These are phyloP conservation scores for Fusarium heterosporum DNA, from an alignment of 2,329 filamentous ascomycete species.

Conservation along the genomic window DNA sequence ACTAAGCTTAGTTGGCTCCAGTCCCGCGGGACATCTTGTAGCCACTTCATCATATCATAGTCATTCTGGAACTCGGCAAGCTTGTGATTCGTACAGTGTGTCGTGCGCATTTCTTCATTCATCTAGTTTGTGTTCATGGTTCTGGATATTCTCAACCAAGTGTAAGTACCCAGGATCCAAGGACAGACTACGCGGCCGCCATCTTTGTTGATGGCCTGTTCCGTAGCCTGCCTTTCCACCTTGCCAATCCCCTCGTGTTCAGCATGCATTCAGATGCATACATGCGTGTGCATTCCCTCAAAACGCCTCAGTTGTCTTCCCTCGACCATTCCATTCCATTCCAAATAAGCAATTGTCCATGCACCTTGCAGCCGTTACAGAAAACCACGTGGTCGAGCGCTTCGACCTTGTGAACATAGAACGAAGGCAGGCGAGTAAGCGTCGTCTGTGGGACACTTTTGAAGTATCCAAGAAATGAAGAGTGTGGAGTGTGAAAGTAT, in stretches of 20 bases:
- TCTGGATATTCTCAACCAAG: conserved; percentile 41
- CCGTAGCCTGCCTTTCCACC: conserved; percentile 31
- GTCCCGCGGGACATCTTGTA: conserved; percentile 7
- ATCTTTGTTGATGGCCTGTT: conserved; percentile 30
- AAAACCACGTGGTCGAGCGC: conserved; percentile 44
- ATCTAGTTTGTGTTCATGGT: conserved; percentile 38
- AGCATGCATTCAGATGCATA: conserved; percentile 25
- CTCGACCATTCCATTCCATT: conserved; percentile 37
- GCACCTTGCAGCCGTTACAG: conserved; percentile 45
- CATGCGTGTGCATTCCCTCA: conserved; percentile 35
- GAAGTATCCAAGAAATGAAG: conserved; percentile 34
- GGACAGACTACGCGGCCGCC: conserved; percentile 31
- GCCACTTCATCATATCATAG: conserved; percentile 24
- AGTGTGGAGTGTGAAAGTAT: conserved; percentile 38
- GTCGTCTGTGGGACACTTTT: conserved; percentile 26
- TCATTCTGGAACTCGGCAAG: conserved; percentile 7
- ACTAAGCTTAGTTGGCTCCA: background rate
- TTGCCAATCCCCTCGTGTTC: conserved; percentile 14
- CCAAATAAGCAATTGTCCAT: conserved; percentile 43
- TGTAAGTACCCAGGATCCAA: conserved; percentile 24
- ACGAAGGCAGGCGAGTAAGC: conserved; percentile 33
- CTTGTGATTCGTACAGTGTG: conserved; percentile 16
- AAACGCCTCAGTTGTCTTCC: conserved; percentile 45
- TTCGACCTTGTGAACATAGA: conserved; percentile 42
- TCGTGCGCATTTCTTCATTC: conserved; percentile 26